phyloP scores from a whole-genome alignment of 257 asterid species.

The Lycium barbarum region DNA sequence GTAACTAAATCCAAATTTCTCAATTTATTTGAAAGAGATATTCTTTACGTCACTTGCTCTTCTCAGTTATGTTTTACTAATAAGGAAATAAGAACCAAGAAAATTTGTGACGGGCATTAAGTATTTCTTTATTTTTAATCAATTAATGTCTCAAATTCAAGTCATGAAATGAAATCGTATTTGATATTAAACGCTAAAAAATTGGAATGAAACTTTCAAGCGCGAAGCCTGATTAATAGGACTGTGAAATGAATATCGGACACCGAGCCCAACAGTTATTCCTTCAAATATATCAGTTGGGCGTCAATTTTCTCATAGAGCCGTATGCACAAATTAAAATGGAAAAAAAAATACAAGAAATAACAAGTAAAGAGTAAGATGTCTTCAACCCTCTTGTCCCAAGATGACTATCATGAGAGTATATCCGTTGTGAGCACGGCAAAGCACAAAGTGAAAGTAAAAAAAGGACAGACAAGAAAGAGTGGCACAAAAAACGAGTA shows the following conservation, averaged over 20 bases:
- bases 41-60: not conserved
- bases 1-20: not conserved
- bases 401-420: not conserved
- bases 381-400: too few species aligned
- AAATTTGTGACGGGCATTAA: rapidly evolving
- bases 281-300: not conserved
- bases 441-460: conserved; percentile 15
- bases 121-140: not conserved
- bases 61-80: not conserved
- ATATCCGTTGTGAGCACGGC: conserved; percentile 11
- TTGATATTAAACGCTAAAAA: not conserved
- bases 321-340: too few species aligned
- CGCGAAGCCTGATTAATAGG: not conserved
- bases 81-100: not conserved
- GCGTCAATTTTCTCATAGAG: too few species aligned
- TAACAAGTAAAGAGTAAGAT: too few species aligned
- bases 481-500: not conserved
- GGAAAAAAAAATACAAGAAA: too few species aligned
- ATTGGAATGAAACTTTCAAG: not conserved
- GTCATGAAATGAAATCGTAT: not conserved
- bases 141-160: not conserved
- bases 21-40: not conserved
- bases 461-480: conserved; percentile 1
- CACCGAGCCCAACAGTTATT: not conserved
- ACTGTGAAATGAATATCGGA: not conserved